Evolutionary conservation across 371 early-diverging fungal genomes (phyloP).

Genomic region (Mortierella sp.): DNA sequence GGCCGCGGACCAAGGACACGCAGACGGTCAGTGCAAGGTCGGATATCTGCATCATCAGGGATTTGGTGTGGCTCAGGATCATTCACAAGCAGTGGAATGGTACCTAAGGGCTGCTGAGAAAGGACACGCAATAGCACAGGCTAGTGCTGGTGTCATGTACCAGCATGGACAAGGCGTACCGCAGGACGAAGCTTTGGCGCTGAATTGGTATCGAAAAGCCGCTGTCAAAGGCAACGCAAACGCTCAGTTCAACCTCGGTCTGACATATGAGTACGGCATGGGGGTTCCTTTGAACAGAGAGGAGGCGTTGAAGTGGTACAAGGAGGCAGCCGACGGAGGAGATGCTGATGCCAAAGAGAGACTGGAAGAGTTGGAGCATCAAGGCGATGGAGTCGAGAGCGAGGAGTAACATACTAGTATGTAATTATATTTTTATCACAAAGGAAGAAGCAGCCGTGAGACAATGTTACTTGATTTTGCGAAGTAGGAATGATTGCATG

Average conservation of each 20-base stretch:
- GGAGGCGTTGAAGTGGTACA: background rate
- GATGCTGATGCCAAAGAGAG: background rate
- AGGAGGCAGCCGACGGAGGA: background rate
- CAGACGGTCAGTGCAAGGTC: background rate
- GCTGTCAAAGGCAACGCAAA: background rate
- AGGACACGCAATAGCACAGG: too few relatives aligned
- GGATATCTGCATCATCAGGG: background rate
- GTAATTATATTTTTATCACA: too few relatives aligned
- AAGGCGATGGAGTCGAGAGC: background rate
- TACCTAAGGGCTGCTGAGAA: too few relatives aligned
- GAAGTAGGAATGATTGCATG: too few relatives aligned
- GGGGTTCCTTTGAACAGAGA: background rate
- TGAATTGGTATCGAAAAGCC: background rate
- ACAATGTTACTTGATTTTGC: too few relatives aligned
- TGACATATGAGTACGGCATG: too few relatives aligned
- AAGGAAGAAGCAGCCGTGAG: too few relatives aligned
- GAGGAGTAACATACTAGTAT: background rate
- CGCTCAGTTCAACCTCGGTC: background rate
- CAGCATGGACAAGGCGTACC: too few relatives aligned
- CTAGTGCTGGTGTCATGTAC: too few relatives aligned
- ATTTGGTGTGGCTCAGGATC: background rate
- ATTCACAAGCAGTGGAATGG: too few relatives aligned
- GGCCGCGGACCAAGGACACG: background rate
- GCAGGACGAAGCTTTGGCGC: background rate
- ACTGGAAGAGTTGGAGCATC: background rate